Evolutionary conservation across 169 alveolate species (phyloP).

Genomic region (Plasmodium vinckei): DNA sequence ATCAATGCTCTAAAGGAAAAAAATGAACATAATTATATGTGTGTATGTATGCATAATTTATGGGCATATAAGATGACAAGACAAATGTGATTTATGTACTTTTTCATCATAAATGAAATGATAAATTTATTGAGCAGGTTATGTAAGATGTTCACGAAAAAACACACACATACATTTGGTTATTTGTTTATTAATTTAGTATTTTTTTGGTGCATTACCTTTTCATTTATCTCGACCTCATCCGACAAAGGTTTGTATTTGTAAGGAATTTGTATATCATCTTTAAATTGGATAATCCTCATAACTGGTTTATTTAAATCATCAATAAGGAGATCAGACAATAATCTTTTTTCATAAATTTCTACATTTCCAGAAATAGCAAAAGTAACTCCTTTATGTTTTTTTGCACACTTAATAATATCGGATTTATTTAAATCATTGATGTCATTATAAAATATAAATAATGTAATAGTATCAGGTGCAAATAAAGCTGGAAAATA

Average conservation of each 20-base stretch:
- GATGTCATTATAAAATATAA: slow-evolving; percentile 58
- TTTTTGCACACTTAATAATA: slow-evolving; percentile 69
- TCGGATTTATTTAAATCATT: slow-evolving; percentile 40
- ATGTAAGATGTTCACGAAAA: no score
- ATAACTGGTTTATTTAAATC: slow-evolving; percentile 35
- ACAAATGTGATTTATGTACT: neutral
- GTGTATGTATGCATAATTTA: neutral
- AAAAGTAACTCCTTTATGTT: slow-evolving; percentile 34
- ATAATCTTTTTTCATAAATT: slow-evolving; percentile 49
- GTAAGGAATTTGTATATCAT: slow-evolving; percentile 31
- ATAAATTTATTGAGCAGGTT: no score
- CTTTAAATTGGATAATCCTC: slow-evolving; percentile 71
- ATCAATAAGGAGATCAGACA: slow-evolving; percentile 63
- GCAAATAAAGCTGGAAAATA: slow-evolving; percentile 45
- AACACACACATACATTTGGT: no score
- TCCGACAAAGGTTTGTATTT: slow-evolving; percentile 49
- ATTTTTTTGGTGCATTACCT: slow-evolving; percentile 3
- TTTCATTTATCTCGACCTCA: slow-evolving; percentile 56
- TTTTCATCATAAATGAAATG: no score
- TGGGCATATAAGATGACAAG: neutral
- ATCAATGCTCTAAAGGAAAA: slow-evolving; percentile 36
- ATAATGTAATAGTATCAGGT: slow-evolving; percentile 18
- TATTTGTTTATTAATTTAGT: no score
- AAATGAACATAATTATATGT: neutral
- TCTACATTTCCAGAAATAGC: slow-evolving; percentile 24